Evolutionary conservation across 306 rosid genomes (phyloP).

Genomic region (Comarum palustre): DNA sequence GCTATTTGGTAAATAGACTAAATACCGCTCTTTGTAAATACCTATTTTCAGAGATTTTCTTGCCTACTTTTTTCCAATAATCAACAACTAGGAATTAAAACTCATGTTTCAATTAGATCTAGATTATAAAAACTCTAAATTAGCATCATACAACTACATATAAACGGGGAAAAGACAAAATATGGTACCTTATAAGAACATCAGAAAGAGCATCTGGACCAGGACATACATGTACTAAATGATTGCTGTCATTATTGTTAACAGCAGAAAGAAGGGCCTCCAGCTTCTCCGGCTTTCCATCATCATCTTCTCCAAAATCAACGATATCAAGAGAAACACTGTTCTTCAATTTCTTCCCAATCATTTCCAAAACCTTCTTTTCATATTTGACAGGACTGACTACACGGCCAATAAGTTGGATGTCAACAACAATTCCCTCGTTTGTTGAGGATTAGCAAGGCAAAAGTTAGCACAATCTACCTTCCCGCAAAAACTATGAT

Average conservation of each 20-base stretch:
- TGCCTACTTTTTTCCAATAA: background rate
- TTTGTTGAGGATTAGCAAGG: background rate
- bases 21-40: background rate
- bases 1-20: background rate
- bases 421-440: background rate
- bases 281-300: conserved; percentile 43
- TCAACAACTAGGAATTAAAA: background rate
- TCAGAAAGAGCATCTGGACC: conserved; percentile 41
- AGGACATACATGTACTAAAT: conserved; percentile 38
- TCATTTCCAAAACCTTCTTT: conserved; percentile 36
- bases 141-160: background rate
- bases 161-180: background rate
- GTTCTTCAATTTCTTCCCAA: conserved; percentile 44
- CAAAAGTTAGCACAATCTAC: conserved; percentile 16
- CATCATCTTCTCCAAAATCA: conserved; percentile 42
- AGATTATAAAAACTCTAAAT: background rate
- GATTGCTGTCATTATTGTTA: conserved; percentile 39
- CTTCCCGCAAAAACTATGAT: conserved; percentile 45
- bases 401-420: background rate
- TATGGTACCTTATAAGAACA: conserved; percentile 34
- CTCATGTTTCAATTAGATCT: background rate
- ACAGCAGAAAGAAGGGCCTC: conserved; percentile 44
- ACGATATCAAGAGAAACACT: conserved; percentile 45
- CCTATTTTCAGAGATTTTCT: background rate
- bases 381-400: conserved; percentile 38